Base-by-base conservation (phyloP, 2,329 filamentous ascomycete species). In the Aspergillus amoenus region DNA sequence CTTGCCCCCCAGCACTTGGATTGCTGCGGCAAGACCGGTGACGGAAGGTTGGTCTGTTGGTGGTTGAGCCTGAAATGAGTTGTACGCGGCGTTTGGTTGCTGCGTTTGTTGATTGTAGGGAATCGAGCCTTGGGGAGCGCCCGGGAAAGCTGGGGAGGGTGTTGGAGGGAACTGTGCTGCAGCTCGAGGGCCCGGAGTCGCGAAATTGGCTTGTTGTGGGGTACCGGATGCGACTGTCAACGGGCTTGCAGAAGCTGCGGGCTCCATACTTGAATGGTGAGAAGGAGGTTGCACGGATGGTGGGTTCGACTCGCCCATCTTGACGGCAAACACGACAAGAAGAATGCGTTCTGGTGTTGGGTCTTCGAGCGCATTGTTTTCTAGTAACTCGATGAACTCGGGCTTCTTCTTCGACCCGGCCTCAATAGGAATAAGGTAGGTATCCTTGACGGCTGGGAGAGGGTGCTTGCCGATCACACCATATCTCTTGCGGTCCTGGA, bases 361-460 rank as follows among this genome's bases (percentile, higher is more conserved):
- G 57, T 84, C 82, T 44, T 93, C 90, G 32, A 97, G 84, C 30
- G 85, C 84, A 71, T 93, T 93, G 65, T 93, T 89, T 61, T 91
- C 88, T n/a, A 97, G 82, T 68, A 96, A 89, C 59, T 91, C 84
- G 73, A 97, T 86, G 66, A 97, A 96, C 60, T 93, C 90, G 0
- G 94, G 93, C 43, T 93, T 84, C 48, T 78, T 77, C 34, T 76
- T 78, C 24, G 84, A 81, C 24, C 90, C 91, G 5, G 87, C 82
- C 32, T 91, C 85, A 4, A 97, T 85, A 0, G 94, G 93, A 9
- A 97, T 88, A 32, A 97, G 83, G 72, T 97, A 97, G 1, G 93
- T 90, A 70, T 97, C 93, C 58, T 92, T 88, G 48, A 97, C 89
- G 59, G 91, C 88, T 18, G 86, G 83, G 30, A 87, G 77, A 1